These are phyloP conservation scores for Mortierella antarctica DNA, from an alignment of 192 early-diverging fungal genomes.

Conservation along the genomic window DNA sequence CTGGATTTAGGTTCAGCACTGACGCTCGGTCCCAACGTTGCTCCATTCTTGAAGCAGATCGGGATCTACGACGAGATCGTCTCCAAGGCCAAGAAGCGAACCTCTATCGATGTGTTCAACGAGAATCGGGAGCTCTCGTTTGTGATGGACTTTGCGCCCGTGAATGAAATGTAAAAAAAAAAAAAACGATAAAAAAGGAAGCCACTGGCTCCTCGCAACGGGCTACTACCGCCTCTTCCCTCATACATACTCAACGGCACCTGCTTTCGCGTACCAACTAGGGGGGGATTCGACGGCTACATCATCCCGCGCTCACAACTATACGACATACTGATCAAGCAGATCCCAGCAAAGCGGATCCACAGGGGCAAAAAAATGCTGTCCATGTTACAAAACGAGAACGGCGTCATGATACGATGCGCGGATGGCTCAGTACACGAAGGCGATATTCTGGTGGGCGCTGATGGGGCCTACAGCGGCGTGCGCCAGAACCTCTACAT, in stretches of 20 bases:
- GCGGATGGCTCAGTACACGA: constrained; percentile 18
- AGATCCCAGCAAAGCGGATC: constrained; percentile 17
- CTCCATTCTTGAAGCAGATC: constrained; percentile 22
- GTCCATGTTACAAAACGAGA: constrained; percentile 1
- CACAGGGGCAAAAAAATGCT: constrained; percentile 14
- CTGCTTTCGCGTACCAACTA: not conserved
- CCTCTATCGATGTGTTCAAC: not conserved
- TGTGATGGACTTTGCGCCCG: not conserved
- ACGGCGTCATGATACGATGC: constrained; percentile 24
- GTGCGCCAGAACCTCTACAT: constrained; percentile 22
- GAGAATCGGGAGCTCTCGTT: not conserved
- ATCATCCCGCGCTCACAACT: constrained; percentile 21
- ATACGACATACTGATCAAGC: constrained; percentile 2
- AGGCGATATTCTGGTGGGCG: constrained; percentile 28
- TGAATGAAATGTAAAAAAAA: not conserved
- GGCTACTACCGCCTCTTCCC: not conserved
- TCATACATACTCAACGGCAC: not conserved
- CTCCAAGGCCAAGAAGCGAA: not conserved
- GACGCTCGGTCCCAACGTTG: constrained; percentile 12
- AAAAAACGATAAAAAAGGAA: constrained; percentile 1
- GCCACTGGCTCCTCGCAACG: not conserved
- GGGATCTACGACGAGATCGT: constrained; percentile 23
- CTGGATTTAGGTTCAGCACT: constrained; percentile 6
- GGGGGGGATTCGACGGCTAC: constrained; percentile 9
- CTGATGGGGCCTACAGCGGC: constrained; percentile 30